Evolutionary conservation across 768 basidiomycete genomes (phyloP).

Genomic region (Dioszegia aurantiaca): DNA sequence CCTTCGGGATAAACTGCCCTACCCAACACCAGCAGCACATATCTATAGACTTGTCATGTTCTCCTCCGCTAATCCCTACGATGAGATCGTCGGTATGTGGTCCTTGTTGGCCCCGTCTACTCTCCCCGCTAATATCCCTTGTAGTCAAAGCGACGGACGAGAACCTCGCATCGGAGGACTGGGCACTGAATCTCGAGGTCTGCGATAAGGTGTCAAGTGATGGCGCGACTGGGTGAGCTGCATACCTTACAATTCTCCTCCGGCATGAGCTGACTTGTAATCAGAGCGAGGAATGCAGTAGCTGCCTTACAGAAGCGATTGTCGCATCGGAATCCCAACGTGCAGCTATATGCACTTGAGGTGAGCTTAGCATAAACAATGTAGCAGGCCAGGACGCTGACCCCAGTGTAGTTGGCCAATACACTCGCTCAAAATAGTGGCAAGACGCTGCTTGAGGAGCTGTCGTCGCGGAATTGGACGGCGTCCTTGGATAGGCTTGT

Average conservation of each 20-base stretch:
- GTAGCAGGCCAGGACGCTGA: too few relatives aligned
- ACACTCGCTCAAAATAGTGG: slow-evolving; percentile 88
- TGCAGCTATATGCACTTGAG: slow-evolving; percentile 88
- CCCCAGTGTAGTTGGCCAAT: slow-evolving; percentile 63
- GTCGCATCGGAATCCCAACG: slow-evolving; percentile 90
- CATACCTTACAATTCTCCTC: background rate
- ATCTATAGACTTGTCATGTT: slow-evolving; percentile 29
- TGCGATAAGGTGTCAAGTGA: slow-evolving; percentile 96
- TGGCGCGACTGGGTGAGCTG: slow-evolving; percentile 71
- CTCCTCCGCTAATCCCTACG: slow-evolving; percentile 58
- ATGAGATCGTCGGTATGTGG: slow-evolving; percentile 82
- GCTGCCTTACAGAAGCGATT: slow-evolving; percentile 84
- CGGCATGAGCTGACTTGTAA: slow-evolving; percentile 3
- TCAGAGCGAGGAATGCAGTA: slow-evolving; percentile 80
- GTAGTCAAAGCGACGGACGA: slow-evolving; percentile 95
- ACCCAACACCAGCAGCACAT: too few relatives aligned
- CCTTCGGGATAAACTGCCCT: too few relatives aligned
- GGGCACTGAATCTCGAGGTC: slow-evolving; percentile 89
- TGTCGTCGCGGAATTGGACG: slow-evolving; percentile 87
- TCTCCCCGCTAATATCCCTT: slow-evolving; percentile 12
- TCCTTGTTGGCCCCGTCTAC: background rate
- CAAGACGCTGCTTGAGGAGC: slow-evolving; percentile 73
- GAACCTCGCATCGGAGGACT: slow-evolving; percentile 89
- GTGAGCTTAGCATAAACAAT: too few relatives aligned
- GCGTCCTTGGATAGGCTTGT: slow-evolving; percentile 80